Evolutionary conservation across 257 asterid genomes (phyloP), one percentile per base, ranked within the genome.

Genomic region (Plantago elongata): DNA sequence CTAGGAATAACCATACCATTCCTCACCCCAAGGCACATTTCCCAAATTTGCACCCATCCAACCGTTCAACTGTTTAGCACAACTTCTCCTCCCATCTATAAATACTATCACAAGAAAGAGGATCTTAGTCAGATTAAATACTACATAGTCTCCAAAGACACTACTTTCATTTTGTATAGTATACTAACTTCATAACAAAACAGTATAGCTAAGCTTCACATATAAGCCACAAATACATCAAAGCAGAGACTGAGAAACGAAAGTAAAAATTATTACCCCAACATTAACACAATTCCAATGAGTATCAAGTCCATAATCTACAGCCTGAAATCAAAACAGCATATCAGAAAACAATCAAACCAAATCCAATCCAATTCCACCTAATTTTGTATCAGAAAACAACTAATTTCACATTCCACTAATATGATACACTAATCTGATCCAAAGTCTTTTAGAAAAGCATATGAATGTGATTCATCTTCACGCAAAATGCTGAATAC

Each of bases 231-330:
- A 47, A 9, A n/a, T 22, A 57, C 40, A 52, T 16, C 44, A 29
- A 37, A 45, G 29, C 2, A 15, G 49, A 56, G 12, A 13, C 29
- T 60, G 38, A 22, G 58, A 15, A 0, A 51, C 55, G 49, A 16
- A 48, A 30, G 0, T 44, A 44, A 60, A 15, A 37, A 57, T 12
- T 52, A 67, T 56, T 86, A 86, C 95, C 91, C 95, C 95, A 74
- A 66, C 89, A 63, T 86, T 86, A 78, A 73, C 70, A 70, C 52
- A 75, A 40, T 86, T 89, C 95, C 95, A 86, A 13, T 83, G 66
- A 69, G 69, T 75, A 49, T 69, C 79, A 74, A 83, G 76, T 15
- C 95, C 95, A 63, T 67, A 78, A 67, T 86, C 95, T 68, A 86
- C 91, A 7, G 77, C 89, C 95, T 86, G 86, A 60, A 72, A 81